A percentile compares a stretch with the other conserved stretches of the same genome.
These are phyloP conservation scores for Ustilago sp. DNA, from an alignment of 1,284 basidiomycete genomes.

Conservation along the genomic window DNA sequence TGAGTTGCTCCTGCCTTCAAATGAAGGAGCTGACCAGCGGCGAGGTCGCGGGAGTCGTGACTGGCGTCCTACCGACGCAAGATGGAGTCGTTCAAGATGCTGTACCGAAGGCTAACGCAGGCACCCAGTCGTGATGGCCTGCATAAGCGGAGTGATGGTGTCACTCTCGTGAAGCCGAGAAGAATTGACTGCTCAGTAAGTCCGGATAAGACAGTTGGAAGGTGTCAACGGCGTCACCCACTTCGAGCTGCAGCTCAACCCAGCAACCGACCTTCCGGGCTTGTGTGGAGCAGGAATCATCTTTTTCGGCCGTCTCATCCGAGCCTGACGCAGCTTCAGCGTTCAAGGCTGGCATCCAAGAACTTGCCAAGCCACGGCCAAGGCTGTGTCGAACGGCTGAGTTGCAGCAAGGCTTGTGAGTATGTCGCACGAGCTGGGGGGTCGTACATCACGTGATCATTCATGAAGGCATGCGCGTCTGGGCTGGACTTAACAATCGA, in stretches of 20 bases:
- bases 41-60: neutral
- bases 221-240: neutral
- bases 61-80: neutral
- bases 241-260: neutral
- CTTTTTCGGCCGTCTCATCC: neutral
- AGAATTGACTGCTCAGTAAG: neutral
- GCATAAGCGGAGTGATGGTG: neutral
- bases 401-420: neutral
- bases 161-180: neutral
- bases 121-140: neutral
- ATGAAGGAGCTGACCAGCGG: conserved; percentile 11
- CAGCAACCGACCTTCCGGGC: neutral
- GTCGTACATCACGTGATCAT: too few relatives aligned
- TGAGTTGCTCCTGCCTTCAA: neutral
- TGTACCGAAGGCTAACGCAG: neutral
- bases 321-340: neutral
- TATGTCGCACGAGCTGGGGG: neutral
- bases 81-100: neutral
- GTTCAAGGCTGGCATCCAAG: conserved; percentile 6
- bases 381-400: conserved; percentile 8
- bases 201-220: neutral
- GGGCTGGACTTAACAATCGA: too few relatives aligned
- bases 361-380: conserved; percentile 5
- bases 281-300: neutral
- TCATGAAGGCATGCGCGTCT: too few relatives aligned